Conservation (phyloP, 305 asterid genomes). For the Vinca major region DNA sequence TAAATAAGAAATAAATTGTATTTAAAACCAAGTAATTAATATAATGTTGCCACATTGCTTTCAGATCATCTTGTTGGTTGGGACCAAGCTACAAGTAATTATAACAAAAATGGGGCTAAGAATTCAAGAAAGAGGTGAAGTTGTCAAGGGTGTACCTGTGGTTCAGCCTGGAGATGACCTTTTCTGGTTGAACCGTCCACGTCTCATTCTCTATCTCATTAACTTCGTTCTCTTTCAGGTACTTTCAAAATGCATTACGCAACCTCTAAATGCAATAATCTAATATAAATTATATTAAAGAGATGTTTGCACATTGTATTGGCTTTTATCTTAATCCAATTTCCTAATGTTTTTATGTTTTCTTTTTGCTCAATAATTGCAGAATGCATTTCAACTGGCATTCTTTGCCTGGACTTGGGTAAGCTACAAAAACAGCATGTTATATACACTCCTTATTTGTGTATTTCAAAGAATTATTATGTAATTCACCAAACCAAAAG, state of each 20-base stretch:
- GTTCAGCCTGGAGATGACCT: conserved; percentile 71
- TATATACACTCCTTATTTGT: not conserved
- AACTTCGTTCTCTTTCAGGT: conserved; percentile 94
- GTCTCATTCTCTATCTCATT: conserved; percentile 58
- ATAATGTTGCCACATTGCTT: not conserved
- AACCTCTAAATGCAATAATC: not conserved
- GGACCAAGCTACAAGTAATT: conserved; percentile 80
- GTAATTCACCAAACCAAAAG: too few relatives aligned
- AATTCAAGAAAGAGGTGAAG: conserved; percentile 63
- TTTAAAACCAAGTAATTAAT: not conserved
- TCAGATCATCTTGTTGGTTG: conserved; percentile 36
- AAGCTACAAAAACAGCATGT: conserved; percentile 11
- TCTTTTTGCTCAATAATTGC: conserved; percentile 15
- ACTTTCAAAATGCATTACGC: not conserved
- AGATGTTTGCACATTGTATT: too few relatives aligned
- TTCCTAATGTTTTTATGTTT: too few relatives aligned
- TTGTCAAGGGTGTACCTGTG: conserved; percentile 60
- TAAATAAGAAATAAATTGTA: not conserved
- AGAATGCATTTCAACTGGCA: conserved; percentile 89
- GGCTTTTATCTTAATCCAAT: too few relatives aligned
- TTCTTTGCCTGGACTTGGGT: conserved; percentile 91
- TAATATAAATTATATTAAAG: too few relatives aligned
- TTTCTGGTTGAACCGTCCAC: conserved; percentile 81
- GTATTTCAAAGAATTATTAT: not conserved
- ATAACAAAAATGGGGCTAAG: conserved; percentile 82